A percentile compares a stretch with the other conserved stretches of the same genome.
phyloP scores from a whole-genome alignment of 2,329 filamentous ascomycete genomes.

The Ophiostoma himal-ulmi region DNA sequence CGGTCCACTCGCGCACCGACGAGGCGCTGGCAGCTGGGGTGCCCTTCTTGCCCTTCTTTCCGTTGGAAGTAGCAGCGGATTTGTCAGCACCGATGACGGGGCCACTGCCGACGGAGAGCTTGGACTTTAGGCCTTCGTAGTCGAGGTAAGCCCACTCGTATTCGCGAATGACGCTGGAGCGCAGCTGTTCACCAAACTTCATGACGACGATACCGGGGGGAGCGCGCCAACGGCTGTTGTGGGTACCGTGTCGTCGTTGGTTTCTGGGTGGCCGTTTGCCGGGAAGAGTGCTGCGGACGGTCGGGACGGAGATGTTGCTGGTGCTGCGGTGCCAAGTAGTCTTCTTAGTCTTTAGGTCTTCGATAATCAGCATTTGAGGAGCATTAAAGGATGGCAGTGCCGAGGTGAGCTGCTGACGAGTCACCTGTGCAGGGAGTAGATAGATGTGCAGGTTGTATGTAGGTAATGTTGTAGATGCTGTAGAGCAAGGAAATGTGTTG shows the following conservation, averaged over 20 bases:
- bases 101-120: constrained; percentile 69
- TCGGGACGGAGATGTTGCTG: constrained; percentile 14
- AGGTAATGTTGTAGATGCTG: not conserved
- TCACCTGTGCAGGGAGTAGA: not conserved
- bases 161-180: constrained; percentile 90
- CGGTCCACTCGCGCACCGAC: constrained; percentile 65
- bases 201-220: constrained; percentile 54
- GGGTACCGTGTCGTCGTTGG: not conserved
- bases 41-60: constrained; percentile 31
- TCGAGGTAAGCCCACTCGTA: constrained; percentile 98
- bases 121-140: constrained; percentile 87
- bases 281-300: constrained; percentile 16
- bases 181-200: constrained; percentile 95
- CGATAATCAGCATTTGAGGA: constrained; percentile 46
- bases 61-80: constrained; percentile 21
- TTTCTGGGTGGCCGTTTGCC: not conserved
- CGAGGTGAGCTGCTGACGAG: constrained; percentile 3
- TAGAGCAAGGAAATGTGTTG: not conserved
- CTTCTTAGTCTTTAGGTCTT: constrained; percentile 42
- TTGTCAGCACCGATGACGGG: constrained; percentile 29
- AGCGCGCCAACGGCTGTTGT: constrained; percentile 34
- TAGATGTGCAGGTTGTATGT: not conserved
- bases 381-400: not conserved
- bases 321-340: constrained; percentile 36
- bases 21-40: constrained; percentile 26